Evolutionary conservation across 1,139 yeast species (phyloP), one percentile per base, ranked within the genome.

Genomic region (Suhomyces choctaworum): DNA sequence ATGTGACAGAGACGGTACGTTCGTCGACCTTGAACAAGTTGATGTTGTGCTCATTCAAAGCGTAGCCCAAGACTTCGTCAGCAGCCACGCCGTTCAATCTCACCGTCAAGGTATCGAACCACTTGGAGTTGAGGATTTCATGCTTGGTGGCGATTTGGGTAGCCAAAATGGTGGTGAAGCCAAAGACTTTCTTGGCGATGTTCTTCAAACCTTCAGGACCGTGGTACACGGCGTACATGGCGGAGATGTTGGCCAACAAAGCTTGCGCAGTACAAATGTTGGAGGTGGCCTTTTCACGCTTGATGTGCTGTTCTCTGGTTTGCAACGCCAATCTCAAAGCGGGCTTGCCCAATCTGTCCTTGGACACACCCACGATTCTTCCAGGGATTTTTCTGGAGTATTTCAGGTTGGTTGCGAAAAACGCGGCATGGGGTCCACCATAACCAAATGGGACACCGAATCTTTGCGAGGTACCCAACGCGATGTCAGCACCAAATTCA

Each of bases 361-460:
- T 88, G 31, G 95, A 81, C 36, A 87, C 81, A 55, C 98, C 98
- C 38, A 92, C 92, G 40, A 92, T 77, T 67, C 98, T 79, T 29
- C 98, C 98, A 4, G 98, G 98, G 60, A 92, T 88, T 62, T 90
- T 90, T 60, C 98, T 80, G 56, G 88, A 86, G 54, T 85, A 76
- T 44, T 79, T 75, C 43, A 80, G 76, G 16, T 80, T 73, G 32
- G 94, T 95, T 11, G 97, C 88, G 54, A 92, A 90, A 67, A 88
- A 92, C 0, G 96, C 98, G 34, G 98, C 98, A 60, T 92, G 98
- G 5, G 98, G 98, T 22, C 98, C 98, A 55, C 98, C 98, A 56
- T 82, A 92, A 10, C 97, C 98, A 66, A 90, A 78, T 39, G 98
- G 97, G 29, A 92, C 97, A 54, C 98, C 98, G 51, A 92, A 88